Conservation (phyloP, 805 yeast species). For the Lipomyces yamadae region DNA sequence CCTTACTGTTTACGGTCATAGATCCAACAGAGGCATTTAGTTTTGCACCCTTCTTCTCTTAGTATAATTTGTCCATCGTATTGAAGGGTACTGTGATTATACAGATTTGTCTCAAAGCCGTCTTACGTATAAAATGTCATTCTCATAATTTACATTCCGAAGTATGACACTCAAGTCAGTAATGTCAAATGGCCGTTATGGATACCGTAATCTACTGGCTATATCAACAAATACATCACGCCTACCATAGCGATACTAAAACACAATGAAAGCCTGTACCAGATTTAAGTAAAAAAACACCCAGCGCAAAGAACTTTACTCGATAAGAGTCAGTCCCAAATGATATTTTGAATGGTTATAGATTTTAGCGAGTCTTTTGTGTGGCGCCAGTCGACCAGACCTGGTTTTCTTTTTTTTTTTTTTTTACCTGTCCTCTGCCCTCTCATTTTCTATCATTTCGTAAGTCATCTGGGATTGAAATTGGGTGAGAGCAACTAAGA, state of each 20-base stretch:
- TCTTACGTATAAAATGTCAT: neutral
- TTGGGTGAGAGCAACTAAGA: constrained; percentile 17
- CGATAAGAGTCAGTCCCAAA: neutral
- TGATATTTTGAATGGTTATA: too few species aligned
- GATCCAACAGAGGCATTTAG: neutral
- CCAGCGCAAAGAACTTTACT: neutral
- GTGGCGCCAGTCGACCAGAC: too few species aligned
- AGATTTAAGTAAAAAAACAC: neutral
- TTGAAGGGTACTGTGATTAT: neutral
- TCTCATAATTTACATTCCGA: neutral
- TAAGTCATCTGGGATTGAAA: neutral
- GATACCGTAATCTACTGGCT: neutral
- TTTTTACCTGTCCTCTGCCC: constrained; percentile 51
- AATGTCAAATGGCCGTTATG: neutral
- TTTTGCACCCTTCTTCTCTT: neutral
- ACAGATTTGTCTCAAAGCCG: neutral
- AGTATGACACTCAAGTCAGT: neutral
- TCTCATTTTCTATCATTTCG: constrained; percentile 46
- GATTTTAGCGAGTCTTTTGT: neutral
- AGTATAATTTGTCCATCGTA: neutral
- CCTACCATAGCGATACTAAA: neutral
- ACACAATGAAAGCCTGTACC: neutral
- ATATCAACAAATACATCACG: neutral
- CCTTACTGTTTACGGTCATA: too few species aligned
- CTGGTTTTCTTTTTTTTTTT: too few species aligned